These are phyloP conservation scores for Hymenoscyphus linearis DNA, from an alignment of 2,329 filamentous ascomycete genomes.

Conservation along the genomic window DNA sequence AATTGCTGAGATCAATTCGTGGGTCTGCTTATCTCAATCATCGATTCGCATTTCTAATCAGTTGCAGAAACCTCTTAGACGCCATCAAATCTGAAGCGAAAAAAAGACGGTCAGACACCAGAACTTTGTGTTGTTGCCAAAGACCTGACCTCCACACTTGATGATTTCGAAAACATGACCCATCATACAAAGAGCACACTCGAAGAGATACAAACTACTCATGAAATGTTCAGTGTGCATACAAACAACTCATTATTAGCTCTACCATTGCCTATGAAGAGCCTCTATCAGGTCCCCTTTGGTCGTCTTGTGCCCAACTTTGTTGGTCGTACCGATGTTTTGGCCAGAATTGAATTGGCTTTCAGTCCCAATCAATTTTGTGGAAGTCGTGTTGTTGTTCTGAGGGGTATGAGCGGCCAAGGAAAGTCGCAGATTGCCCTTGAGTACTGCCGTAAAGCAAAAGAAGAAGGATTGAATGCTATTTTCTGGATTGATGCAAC, in stretches of 20 bases:
- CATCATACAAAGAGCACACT: background rate
- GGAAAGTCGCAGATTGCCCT: slow-evolving; percentile 25
- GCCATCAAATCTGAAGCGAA: background rate
- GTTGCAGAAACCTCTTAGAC: background rate
- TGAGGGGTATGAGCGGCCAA: slow-evolving; percentile 21
- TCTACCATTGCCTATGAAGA: background rate
- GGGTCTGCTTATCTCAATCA: background rate
- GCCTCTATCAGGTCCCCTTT: slow-evolving; percentile 9
- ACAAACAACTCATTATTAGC: background rate
- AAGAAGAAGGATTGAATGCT: slow-evolving; percentile 4
- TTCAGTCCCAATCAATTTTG: background rate
- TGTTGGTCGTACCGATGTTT: slow-evolving; percentile 18
- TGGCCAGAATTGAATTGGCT: slow-evolving; percentile 13
- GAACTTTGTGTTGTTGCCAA: background rate
- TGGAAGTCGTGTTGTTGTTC: slow-evolving; percentile 14
- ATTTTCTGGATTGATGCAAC: slow-evolving; percentile 22
- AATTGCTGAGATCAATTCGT: background rate
- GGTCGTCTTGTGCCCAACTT: slow-evolving; percentile 11
- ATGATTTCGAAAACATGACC: background rate
- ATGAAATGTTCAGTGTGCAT: background rate
- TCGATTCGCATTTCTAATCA: background rate
- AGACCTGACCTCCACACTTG: background rate
- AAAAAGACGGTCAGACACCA: background rate
- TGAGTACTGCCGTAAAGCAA: slow-evolving; percentile 16
- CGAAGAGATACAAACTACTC: background rate